Evolutionary conservation across 2,329 filamentous ascomycete species (phyloP).

Genomic region (Biscogniauxia sp.): DNA sequence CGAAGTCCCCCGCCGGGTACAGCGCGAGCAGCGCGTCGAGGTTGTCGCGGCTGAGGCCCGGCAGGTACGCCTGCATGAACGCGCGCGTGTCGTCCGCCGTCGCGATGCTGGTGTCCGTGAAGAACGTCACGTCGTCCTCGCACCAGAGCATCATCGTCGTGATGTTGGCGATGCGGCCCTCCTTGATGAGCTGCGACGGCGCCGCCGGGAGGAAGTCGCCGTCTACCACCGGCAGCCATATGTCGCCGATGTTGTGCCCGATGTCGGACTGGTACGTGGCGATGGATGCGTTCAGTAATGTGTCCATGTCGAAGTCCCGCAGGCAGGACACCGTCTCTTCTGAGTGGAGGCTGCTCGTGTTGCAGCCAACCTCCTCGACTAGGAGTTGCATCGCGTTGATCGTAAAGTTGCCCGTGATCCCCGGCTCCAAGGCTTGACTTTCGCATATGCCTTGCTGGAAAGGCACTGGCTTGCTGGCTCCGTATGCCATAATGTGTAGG

Average conservation of each 20-base stretch:
- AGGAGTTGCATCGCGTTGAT: conserved; percentile 44
- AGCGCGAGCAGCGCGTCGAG: conserved; percentile 43
- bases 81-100: conserved; percentile 38
- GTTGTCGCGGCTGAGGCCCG: conserved; percentile 33
- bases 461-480: conserved; percentile 39
- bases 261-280: conserved; percentile 39
- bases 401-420: conserved; percentile 47
- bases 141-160: conserved; percentile 44
- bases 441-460: conserved; percentile 47
- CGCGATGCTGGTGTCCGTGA: conserved; percentile 39
- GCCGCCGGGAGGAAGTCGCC: conserved; percentile 47
- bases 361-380: conserved; percentile 43
- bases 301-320: conserved; percentile 39
- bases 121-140: conserved; percentile 43
- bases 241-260: conserved; percentile 48
- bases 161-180: conserved; percentile 41
- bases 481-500: conserved; percentile 49
- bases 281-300: conserved; percentile 43
- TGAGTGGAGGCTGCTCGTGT: conserved; percentile 39
- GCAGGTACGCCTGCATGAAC: conserved; percentile 41
- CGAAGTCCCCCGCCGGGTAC: conserved; percentile 50
- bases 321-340: conserved; percentile 46
- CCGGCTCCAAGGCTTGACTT: conserved; percentile 50
- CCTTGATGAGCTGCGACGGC: conserved; percentile 39
- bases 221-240: conserved; percentile 50